These are phyloP conservation scores for Citrus hindsii DNA, from an alignment of 345 rosid species.

Conservation along the genomic window DNA sequence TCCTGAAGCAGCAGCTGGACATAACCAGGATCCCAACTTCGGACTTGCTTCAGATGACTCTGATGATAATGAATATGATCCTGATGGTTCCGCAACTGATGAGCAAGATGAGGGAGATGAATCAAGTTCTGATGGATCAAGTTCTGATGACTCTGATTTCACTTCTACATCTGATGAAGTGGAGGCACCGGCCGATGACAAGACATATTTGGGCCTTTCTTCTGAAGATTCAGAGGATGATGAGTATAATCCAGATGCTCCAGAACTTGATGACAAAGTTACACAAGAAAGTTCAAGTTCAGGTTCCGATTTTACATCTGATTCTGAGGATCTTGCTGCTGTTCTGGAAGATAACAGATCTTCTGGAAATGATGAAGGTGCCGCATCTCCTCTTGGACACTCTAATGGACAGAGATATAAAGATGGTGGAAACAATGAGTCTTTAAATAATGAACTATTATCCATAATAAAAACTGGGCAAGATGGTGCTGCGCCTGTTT, in stretches of 20 bases:
- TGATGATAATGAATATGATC: slow-evolving; percentile 76
- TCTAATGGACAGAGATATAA: slow-evolving; percentile 21
- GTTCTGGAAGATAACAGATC: slow-evolving; percentile 23
- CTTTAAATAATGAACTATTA: slow-evolving; percentile 22
- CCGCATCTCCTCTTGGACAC: slow-evolving; percentile 10
- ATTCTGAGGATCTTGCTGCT: slow-evolving; percentile 65
- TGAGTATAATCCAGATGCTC: slow-evolving; percentile 67
- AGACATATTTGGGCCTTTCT: slow-evolving; percentile 47
- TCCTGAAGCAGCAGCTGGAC: slow-evolving; percentile 81
- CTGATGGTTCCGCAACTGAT: slow-evolving; percentile 38
- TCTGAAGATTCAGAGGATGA: slow-evolving; percentile 96
- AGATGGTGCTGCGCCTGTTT: slow-evolving; percentile 40
- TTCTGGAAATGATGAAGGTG: slow-evolving; percentile 33
- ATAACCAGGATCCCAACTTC: slow-evolving; percentile 44
- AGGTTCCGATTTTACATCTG: slow-evolving; percentile 74
- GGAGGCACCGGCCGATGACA: slow-evolving; percentile 32
- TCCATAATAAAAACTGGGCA: slow-evolving; percentile 31
- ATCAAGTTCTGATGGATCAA: slow-evolving; percentile 55
- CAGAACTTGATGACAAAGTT: slow-evolving; percentile 35
- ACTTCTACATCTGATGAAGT: slow-evolving; percentile 55
- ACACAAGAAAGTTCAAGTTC: slow-evolving; percentile 62
- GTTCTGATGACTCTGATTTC: slow-evolving; percentile 58
- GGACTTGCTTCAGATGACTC: slow-evolving; percentile 84
- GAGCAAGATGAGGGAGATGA: slow-evolving; percentile 48
- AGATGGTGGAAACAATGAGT: slow-evolving; percentile 23